Base-by-base conservation (phyloP, 2,329 filamentous ascomycete genomes). In the Apiospora aurea region DNA sequence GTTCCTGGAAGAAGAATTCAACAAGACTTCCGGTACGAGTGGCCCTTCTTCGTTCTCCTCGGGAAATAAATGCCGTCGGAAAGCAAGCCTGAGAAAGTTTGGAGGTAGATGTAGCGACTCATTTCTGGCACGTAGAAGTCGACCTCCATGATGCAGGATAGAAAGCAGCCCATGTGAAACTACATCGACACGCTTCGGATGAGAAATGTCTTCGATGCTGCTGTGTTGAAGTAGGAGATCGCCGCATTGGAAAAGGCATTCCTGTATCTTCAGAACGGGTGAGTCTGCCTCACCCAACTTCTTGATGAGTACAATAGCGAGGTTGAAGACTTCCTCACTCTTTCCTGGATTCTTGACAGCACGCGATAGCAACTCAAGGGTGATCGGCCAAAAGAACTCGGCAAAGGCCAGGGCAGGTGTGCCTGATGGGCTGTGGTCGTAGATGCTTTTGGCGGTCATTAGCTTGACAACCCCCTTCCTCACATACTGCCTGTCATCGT, bases 1-100 rank as follows among this genome's bases (percentile, higher is more conserved):
- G 34, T 84, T 82, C 38, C 93, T 86, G 11, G 90, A 91, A 44
- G 84, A 77, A 2, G 82, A 80, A 72, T 90, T 85, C 68, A 94
- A 83, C 6, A 89, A 77, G 38, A 85, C 82, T 64, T 81, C 26
- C 79, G 84, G 72, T 81, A 83, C 67, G 73, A 80, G 41, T 76
- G 78, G 72, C 70, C 77, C 73, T 43, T 73, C 18, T 75, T 75
- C 38, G 74, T 79, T 75, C n/a, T 82, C 78, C 1, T 86, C 84
- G 0, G 93, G 92, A 75, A 94, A 94, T 0, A 95, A 83, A 76
- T 92, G 91, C 71, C 84, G 87, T 78, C 86, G 88, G 75, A 94
- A 89, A 0, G 95, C 79, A 3, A 82, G 81, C 69, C 84, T 83
- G 13, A 86, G 84, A 67, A 84, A 79, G 26, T 75, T 72, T 4